phyloP scores from a whole-genome alignment of 176 grass and related monocot genomes.

The Rhynchospora pubera region DNA sequence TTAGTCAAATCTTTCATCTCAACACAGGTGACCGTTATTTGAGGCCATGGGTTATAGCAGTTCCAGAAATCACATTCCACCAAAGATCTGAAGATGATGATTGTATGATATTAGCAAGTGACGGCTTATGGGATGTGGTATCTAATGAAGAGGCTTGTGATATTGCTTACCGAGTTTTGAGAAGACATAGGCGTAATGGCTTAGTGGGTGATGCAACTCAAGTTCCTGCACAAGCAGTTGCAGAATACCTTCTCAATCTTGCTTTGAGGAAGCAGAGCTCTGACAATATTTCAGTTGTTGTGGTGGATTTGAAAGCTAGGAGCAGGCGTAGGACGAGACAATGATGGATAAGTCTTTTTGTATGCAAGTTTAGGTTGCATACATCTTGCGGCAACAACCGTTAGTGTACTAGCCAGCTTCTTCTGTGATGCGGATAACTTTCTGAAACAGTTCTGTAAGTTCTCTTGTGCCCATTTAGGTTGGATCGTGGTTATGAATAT shows the following conservation, averaged over 20 bases:
- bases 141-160: slow-evolving; percentile 52
- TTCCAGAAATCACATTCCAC: slow-evolving; percentile 52
- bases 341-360: slow-evolving; percentile 1
- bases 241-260: slow-evolving; percentile 25
- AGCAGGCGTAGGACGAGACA: slow-evolving; percentile 26
- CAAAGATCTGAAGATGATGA: slow-evolving; percentile 35
- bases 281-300: slow-evolving; percentile 43
- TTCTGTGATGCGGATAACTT: background rate
- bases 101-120: slow-evolving; percentile 63
- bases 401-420: background rate
- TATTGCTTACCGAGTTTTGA: slow-evolving; percentile 29
- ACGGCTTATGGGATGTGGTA: slow-evolving; percentile 65
- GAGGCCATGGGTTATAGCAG: slow-evolving; percentile 62
- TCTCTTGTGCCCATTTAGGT: background rate
- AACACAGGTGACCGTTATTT: slow-evolving; percentile 55
- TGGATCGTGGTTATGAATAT: background rate
- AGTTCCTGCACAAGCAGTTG: slow-evolving; percentile 33
- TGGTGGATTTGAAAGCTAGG: slow-evolving; percentile 40
- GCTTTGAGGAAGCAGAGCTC: slow-evolving; percentile 38
- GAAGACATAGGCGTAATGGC: slow-evolving; percentile 25
- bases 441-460: background rate
- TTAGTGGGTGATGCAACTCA: slow-evolving; percentile 8
- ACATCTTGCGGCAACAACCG: background rate
- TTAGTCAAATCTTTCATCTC: background rate
- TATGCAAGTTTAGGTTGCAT: background rate